A percentile compares a stretch with the other conserved stretches of the same genome.
These are phyloP conservation scores for Jamesozyma lodderae DNA, from an alignment of 805 yeast species.

Conservation along the genomic window DNA sequence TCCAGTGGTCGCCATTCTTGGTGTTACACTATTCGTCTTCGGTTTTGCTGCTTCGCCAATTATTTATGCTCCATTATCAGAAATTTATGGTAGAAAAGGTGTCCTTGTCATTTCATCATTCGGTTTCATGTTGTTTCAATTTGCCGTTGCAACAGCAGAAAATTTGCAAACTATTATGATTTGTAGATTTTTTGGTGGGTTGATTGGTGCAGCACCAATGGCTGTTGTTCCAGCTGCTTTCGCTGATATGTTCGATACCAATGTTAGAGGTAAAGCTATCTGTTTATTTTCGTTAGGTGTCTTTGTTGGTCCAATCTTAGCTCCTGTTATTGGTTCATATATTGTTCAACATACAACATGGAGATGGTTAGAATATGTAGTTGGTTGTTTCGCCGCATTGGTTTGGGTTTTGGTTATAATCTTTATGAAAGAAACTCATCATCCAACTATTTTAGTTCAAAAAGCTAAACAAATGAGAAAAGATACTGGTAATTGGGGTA, in stretches of 20 bases:
- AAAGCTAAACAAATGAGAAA: conserved; percentile 58
- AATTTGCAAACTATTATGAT: conserved; percentile 70
- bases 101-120: conserved; percentile 50
- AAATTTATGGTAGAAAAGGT: conserved; percentile 59
- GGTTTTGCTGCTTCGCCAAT: conserved; percentile 94
- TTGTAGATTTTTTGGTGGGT: conserved; percentile 73
- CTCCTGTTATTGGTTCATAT: conserved; percentile 75
- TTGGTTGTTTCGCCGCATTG: conserved; percentile 49
- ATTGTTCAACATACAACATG: conserved; percentile 62
- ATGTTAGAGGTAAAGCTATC: conserved; percentile 66
- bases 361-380: conserved; percentile 74
- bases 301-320: conserved; percentile 70
- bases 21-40: conserved; percentile 70
- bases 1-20: conserved; percentile 57
- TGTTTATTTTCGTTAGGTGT: conserved; percentile 66
- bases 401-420: conserved; percentile 31
- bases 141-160: conserved; percentile 68
- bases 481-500: conserved; percentile 75
- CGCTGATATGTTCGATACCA: conserved; percentile 68
- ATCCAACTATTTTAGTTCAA: conserved; percentile 50
- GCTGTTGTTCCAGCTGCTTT: conserved; percentile 82
- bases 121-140: conserved; percentile 51
- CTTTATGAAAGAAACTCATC: conserved; percentile 59
- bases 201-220: conserved; percentile 75
- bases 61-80: conserved; percentile 85